These are phyloP conservation scores for Suillus occidentalis DNA, from an alignment of 768 basidiomycete genomes.

Conservation along the genomic window DNA sequence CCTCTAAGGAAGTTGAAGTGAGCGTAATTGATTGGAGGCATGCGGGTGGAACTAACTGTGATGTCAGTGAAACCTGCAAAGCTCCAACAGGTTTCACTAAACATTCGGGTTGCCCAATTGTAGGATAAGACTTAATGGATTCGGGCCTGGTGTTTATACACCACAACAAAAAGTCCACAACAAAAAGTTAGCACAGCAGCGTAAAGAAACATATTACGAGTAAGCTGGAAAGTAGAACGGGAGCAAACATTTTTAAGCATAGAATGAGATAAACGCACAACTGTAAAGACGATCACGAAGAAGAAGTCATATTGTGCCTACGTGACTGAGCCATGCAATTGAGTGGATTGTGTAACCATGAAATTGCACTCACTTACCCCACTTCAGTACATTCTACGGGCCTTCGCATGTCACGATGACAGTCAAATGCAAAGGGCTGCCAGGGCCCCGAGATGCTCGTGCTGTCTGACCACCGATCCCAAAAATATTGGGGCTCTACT, in stretches of 20 bases:
- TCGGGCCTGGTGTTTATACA: background rate
- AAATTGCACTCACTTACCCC: background rate
- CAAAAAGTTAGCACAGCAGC: background rate
- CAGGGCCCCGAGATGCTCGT: background rate
- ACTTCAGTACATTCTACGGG: background rate
- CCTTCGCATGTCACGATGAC: background rate
- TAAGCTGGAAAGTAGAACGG: background rate
- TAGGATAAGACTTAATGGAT: background rate
- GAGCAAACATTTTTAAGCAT: background rate
- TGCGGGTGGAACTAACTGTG: background rate
- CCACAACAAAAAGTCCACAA: background rate
- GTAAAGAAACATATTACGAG: background rate
- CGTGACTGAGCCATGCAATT: background rate
- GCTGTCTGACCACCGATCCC: background rate
- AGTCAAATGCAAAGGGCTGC: background rate
- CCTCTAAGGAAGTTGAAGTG: background rate
- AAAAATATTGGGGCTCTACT: background rate
- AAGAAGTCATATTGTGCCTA: background rate
- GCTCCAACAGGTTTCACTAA: background rate
- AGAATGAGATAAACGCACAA: background rate
- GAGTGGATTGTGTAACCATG: background rate
- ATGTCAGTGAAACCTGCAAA: background rate
- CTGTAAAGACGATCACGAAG: background rate
- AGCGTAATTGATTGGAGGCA: background rate
- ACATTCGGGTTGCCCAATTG: background rate